Evolutionary conservation across 2,329 filamentous ascomycete genomes (phyloP).

Genomic region (Cercospora berteroae): DNA sequence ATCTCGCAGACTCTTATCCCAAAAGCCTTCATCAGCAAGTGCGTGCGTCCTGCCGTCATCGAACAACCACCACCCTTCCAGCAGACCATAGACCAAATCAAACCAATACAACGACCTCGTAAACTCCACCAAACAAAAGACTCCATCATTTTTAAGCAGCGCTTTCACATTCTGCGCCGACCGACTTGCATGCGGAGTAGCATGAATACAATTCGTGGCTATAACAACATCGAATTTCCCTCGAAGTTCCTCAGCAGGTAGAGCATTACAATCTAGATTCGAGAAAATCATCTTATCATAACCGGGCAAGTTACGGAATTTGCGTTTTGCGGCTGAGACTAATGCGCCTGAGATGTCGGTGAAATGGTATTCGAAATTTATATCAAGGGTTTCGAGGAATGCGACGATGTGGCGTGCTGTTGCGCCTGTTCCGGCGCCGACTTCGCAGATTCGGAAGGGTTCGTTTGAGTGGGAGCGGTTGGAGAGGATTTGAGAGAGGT

Average conservation of each 20-base stretch:
- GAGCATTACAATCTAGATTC: conserved; percentile 27
- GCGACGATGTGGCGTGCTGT: conserved; percentile 41
- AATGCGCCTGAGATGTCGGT: conserved; percentile 44
- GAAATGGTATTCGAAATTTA: conserved; percentile 44
- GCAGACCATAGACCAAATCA: conserved; percentile 39
- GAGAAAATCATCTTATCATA: conserved; percentile 28
- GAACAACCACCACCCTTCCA: conserved; percentile 44
- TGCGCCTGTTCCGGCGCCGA: conserved; percentile 48
- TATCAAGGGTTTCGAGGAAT: conserved; percentile 24
- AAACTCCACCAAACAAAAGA: conserved; percentile 39
- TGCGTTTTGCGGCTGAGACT: conserved; percentile 26
- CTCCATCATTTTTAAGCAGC: conserved; percentile 34
- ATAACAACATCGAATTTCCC: conserved; percentile 34
- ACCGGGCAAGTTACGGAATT: background rate
- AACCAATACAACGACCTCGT: conserved; percentile 34
- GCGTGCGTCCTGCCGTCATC: conserved; percentile 41
- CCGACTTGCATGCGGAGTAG: conserved; percentile 34
- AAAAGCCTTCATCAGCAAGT: conserved; percentile 16
- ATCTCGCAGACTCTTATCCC: conserved; percentile 29
- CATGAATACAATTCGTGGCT: conserved; percentile 41
- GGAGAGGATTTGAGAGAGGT: background rate
- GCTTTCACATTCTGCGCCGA: conserved; percentile 33
- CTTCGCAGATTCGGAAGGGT: conserved; percentile 41
- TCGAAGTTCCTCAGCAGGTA: background rate
- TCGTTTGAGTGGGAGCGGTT: background rate